These are phyloP conservation scores for Chaetomium tenue DNA, from an alignment of 495 filamentous ascomycete genomes.

Conservation along the genomic window DNA sequence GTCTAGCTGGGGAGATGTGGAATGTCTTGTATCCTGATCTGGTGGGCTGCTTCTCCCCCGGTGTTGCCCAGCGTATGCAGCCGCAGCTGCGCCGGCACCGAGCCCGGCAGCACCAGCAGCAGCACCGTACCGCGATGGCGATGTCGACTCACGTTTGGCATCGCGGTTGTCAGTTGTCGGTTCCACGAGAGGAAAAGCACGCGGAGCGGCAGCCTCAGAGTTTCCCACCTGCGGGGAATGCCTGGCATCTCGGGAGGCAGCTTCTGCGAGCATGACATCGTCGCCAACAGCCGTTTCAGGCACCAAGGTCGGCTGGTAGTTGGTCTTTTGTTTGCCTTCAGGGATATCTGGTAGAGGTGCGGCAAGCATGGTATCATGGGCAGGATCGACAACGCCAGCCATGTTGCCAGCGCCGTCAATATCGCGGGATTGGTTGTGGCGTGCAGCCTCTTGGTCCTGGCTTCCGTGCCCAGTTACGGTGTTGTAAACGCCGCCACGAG, in stretches of 20 bases:
- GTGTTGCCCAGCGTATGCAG: constrained; percentile 26
- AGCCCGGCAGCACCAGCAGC: constrained; percentile 25
- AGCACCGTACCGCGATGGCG: constrained; percentile 2
- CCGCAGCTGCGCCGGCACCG: constrained; percentile 19
- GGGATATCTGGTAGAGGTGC: constrained; percentile 23
- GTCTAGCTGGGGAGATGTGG: constrained; percentile 1
- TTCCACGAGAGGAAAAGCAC: constrained; percentile 9
- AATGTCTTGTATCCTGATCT: neutral
- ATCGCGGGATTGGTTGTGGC: constrained; percentile 19
- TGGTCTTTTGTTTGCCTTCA: constrained; percentile 13
- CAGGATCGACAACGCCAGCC: neutral
- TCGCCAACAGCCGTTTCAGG: constrained; percentile 17
- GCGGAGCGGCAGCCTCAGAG: neutral
- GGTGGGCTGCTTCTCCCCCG: constrained; percentile 12
- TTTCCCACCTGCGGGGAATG: neutral
- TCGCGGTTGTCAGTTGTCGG: neutral
- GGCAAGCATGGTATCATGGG: constrained; percentile 10
- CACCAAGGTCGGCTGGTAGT: neutral
- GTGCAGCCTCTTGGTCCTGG: constrained; percentile 27
- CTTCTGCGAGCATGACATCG: constrained; percentile 16
- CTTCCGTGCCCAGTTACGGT: constrained; percentile 32
- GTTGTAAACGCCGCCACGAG: constrained; percentile 34
- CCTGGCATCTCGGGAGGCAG: neutral
- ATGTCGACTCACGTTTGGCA: neutral
- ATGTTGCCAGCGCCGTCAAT: constrained; percentile 4